Evolutionary conservation across 2,329 filamentous ascomycete genomes (phyloP), one percentile per base, ranked within the genome.

Genomic region (Byssochlamys sp.): DNA sequence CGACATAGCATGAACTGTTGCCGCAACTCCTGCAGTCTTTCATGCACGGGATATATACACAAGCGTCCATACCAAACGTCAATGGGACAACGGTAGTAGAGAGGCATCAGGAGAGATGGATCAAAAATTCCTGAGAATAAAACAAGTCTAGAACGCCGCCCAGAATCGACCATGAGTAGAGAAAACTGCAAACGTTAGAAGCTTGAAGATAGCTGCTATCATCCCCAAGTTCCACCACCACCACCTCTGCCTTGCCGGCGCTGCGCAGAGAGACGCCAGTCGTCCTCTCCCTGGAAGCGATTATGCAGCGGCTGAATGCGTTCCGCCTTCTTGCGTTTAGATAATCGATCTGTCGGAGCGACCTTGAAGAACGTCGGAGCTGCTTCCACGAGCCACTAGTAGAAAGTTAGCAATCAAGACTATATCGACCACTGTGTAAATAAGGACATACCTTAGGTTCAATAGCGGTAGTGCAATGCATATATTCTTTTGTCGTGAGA

Each of bases 331-430:
- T 95, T 94, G 68, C 94, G 79, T 81, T 96, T 96, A 62, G 88
- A 92, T 67, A 99, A 75, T 57, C 84, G 81, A 70, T 96, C 90
- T 35, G 88, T 92, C 0, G 89, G 86, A 19, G 94, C 92, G 3
- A 97, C 90, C 81, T 95, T 96, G 84, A 97, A 99, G 78, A 97
- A 99, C 0, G 91, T 96, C 9, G 95, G 94, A n/a, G 95, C 94
- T 11, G 91, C 92, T 67, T 96, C 91, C 0, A 97, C 91, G 25
- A 99, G 82, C 84, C 84, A 87, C 72, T 75, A 52, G 54, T 57
- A 52, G 35, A 59, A 27, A 51, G 55, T 59, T 53, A 59, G 31
- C 29, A 55, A 59, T 48, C 14, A 25, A 58, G 54, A 48, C 54
- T 9, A 24, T 27, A 28, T 54, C n/a, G 53, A 11, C 31, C 56